Percentiles rank a stretch among this genome's conserved stretches.
Evolutionary conservation across 352 stramenopile species (phyloP).

Genomic region (Globisporangium iwayamae): DNA sequence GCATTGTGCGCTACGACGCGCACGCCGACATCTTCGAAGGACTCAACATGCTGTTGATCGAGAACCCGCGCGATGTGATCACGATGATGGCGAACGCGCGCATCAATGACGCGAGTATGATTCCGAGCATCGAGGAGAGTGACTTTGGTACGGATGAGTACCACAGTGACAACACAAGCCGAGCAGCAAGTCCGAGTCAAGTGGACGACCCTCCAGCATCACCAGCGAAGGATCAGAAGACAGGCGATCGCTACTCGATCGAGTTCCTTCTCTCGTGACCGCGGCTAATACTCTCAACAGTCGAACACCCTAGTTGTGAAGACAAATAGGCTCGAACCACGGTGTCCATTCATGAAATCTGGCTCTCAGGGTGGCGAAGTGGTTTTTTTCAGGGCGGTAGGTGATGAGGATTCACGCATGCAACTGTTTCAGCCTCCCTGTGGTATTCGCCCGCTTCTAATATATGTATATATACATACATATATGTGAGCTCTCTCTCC

Average conservation of each 20-base stretch:
- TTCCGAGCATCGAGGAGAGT: neutral
- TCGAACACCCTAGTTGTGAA: too few species aligned
- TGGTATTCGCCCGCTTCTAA: too few species aligned
- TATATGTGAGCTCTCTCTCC: neutral
- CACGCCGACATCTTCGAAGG: slow-evolving; percentile 8
- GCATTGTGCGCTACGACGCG: slow-evolving; percentile 8
- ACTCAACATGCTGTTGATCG: slow-evolving; percentile 2
- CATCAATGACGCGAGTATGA: slow-evolving; percentile 1
- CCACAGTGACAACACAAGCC: neutral
- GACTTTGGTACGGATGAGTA: neutral
- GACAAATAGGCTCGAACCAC: too few species aligned
- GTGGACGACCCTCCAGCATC: neutral
- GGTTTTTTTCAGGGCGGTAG: too few species aligned
- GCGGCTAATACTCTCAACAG: neutral
- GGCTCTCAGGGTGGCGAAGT: too few species aligned
- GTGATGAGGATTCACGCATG: too few species aligned
- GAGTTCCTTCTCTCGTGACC: neutral
- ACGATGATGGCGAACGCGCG: slow-evolving; percentile 6
- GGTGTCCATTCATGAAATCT: too few species aligned
- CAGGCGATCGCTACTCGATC: neutral
- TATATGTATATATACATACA: too few species aligned
- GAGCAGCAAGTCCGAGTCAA: neutral
- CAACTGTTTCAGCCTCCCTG: too few species aligned
- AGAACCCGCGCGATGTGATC: slow-evolving; percentile 1
- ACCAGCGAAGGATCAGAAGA: neutral